These are phyloP conservation scores for Amaranthus palmeri DNA, from an alignment of 148 eudicot species.

Conservation along the genomic window DNA sequence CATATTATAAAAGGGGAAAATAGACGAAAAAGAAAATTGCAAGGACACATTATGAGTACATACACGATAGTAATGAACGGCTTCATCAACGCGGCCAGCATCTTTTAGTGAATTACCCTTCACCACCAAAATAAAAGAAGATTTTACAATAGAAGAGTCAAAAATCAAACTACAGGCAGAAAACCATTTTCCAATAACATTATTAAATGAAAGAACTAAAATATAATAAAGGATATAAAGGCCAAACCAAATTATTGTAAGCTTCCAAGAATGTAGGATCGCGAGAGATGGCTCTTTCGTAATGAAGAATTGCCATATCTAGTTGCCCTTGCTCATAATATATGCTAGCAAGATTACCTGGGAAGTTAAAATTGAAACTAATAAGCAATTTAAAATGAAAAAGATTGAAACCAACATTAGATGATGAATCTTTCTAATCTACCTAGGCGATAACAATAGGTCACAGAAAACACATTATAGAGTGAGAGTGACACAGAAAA, in stretches of 20 bases:
- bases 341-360: conserved; percentile 80
- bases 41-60: conserved; percentile 20
- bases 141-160: conserved; percentile 3
- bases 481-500: neutral
- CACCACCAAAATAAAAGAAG: conserved; percentile 6
- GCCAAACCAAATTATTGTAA: conserved; percentile 79
- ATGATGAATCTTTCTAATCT: neutral
- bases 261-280: conserved; percentile 90
- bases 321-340: conserved; percentile 87
- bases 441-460: neutral
- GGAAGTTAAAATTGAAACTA: conserved; percentile 7
- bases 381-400: neutral
- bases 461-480: neutral
- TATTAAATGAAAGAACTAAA: neutral
- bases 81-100: conserved; percentile 83
- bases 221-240: neutral
- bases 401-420: neutral
- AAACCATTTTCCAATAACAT: neutral
- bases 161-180: conserved; percentile 5
- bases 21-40: neutral
- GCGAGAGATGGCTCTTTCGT: conserved; percentile 72
- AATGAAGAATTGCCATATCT: conserved; percentile 78
- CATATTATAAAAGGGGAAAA: conserved; percentile 1
- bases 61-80: conserved; percentile 78
- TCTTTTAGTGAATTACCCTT: conserved; percentile 95